Conservation (phyloP, 495 filamentous ascomycete species). For the Trichoderma virens region DNA sequence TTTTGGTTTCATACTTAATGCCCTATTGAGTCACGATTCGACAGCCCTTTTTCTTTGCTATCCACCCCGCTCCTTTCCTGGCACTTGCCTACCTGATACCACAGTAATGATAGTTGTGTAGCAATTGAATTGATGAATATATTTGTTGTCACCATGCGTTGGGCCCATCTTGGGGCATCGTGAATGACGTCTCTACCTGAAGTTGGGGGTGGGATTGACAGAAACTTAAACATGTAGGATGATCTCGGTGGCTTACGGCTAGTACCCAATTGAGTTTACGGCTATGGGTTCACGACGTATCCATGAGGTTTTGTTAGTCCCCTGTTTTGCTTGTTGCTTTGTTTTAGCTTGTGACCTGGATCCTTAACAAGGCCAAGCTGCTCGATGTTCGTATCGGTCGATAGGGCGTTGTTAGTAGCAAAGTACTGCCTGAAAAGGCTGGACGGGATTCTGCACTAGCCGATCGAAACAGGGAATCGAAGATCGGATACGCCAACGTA, state of each 20-base stretch:
- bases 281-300: not conserved
- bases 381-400: too few species aligned
- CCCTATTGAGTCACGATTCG: too few species aligned
- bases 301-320: not conserved
- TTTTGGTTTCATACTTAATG: not conserved
- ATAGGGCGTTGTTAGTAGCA: too few species aligned
- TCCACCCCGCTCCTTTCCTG: not conserved
- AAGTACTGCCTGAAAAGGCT: too few species aligned
- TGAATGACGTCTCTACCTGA: too few species aligned
- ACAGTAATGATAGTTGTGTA: not conserved
- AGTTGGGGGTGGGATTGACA: too few species aligned
- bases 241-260: conserved; percentile 1
- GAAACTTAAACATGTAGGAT: too few species aligned
- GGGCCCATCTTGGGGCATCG: too few species aligned
- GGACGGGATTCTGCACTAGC: too few species aligned
- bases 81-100: not conserved
- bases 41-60: not conserved
- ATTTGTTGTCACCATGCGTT: not conserved
- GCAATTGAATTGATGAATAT: not conserved
- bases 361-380: not conserved
- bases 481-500: too few species aligned
- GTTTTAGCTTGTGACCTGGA: too few species aligned
- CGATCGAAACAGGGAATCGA: too few species aligned
- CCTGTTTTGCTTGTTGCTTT: not conserved
- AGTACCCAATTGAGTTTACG: not conserved